phyloP scores from a whole-genome alignment of 305 asterid genomes.

The Fraxinus baroniana region DNA sequence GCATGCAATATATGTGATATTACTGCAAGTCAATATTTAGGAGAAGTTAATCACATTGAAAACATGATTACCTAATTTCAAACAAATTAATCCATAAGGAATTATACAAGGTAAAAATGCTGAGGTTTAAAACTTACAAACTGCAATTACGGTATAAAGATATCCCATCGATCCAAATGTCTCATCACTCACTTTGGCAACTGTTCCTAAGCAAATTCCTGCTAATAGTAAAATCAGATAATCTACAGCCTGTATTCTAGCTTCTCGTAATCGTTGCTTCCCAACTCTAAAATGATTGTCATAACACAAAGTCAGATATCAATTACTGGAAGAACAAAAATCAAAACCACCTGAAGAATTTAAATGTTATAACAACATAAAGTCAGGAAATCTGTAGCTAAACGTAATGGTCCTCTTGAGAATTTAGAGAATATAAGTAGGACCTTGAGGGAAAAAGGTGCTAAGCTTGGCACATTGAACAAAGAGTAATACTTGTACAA shows the following conservation, averaged over 20 bases:
- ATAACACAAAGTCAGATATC: not conserved
- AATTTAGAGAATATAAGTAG: not conserved
- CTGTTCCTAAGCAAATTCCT: slow-evolving; percentile 72
- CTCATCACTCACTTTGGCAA: slow-evolving; percentile 84
- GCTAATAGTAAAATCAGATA: slow-evolving; percentile 64
- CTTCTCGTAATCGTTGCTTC: slow-evolving; percentile 75
- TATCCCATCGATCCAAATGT: slow-evolving; percentile 72
- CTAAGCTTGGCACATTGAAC: not conserved
- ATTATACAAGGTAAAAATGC: not conserved
- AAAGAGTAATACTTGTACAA: not conserved
- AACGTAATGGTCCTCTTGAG: not conserved
- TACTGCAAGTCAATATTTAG: not conserved
- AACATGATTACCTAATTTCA: not conserved
- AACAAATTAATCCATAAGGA: not conserved
- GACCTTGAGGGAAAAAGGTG: not conserved
- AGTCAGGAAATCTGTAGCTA: not conserved
- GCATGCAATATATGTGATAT: not conserved
- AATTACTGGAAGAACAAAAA: not conserved
- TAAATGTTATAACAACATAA: not conserved
- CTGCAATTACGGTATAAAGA: slow-evolving; percentile 76
- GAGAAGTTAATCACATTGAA: not conserved
- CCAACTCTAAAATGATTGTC: slow-evolving; percentile 40
- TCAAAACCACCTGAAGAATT: not conserved
- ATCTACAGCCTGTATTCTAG: slow-evolving; percentile 71
- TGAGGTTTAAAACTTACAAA: slow-evolving; percentile 48